phyloP scores from a whole-genome alignment of 192 early-diverging fungal genomes.

The Lobosporangium transversale region DNA sequence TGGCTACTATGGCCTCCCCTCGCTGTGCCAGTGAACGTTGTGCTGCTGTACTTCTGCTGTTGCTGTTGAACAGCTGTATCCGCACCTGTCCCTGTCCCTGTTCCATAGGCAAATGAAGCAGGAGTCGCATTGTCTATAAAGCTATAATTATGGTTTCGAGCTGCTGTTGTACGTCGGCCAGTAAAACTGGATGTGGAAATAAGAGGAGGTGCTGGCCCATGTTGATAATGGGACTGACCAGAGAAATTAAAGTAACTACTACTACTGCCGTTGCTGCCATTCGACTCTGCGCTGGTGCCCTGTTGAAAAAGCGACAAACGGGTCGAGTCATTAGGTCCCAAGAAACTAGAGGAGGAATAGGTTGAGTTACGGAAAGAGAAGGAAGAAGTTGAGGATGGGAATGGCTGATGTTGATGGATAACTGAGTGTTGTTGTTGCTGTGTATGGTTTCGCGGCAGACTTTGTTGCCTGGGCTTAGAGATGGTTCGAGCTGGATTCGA shows the following conservation, averaged over 20 bases:
- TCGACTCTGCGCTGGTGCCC: slow-evolving; percentile 4
- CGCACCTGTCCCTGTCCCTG: slow-evolving; percentile 8
- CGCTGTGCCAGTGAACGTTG: background rate
- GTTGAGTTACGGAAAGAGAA: slow-evolving; percentile 44
- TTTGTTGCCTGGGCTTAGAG: too few species aligned
- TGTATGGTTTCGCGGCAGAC: background rate
- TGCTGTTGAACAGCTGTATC: too few species aligned
- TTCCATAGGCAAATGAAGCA: background rate
- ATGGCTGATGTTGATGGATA: slow-evolving; percentile 48
- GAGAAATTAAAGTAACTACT: background rate
- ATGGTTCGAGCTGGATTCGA: background rate
- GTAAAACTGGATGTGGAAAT: slow-evolving; percentile 4
- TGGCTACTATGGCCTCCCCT: background rate
- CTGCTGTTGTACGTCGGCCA: background rate
- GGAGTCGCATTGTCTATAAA: background rate
- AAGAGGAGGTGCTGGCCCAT: background rate
- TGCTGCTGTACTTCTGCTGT: background rate
- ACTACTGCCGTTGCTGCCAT: slow-evolving; percentile 9
- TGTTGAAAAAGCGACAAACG: slow-evolving; percentile 6
- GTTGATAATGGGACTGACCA: background rate
- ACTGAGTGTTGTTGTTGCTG: slow-evolving; percentile 17
- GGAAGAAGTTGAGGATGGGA: slow-evolving; percentile 42
- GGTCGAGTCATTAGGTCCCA: slow-evolving; percentile 36
- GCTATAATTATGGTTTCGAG: background rate
- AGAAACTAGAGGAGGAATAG: slow-evolving; percentile 24